Evolutionary conservation across 139 green algal species (phyloP).

Genomic region (Spirogloea muscicola): DNA sequence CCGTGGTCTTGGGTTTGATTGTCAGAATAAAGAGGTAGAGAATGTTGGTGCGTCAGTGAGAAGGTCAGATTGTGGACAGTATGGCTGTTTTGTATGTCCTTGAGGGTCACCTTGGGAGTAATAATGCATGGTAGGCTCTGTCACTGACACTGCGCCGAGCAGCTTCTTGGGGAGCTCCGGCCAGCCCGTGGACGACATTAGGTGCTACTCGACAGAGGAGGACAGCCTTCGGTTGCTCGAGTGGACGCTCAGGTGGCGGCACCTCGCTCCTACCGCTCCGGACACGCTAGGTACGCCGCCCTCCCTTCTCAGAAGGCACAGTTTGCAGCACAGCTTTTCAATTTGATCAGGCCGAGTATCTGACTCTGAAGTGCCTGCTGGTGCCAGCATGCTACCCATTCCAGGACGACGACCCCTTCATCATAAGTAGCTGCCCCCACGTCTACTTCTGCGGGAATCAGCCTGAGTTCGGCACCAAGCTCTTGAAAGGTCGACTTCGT

Average conservation of each 20-base stretch:
- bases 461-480: conserved; percentile 67
- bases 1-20: too few species aligned
- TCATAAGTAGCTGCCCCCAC: conserved; percentile 78
- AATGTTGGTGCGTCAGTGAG: too few species aligned
- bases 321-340: background rate
- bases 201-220: conserved; percentile 46
- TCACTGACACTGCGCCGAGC: conserved; percentile 49
- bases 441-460: conserved; percentile 93
- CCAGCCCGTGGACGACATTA: conserved; percentile 84
- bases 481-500: conserved; percentile 26
- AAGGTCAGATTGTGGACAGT: too few species aligned
- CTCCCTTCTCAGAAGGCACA: background rate
- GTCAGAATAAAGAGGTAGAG: too few species aligned
- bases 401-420: conserved; percentile 84
- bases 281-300: conserved; percentile 77
- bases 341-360: background rate
- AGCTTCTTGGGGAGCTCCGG: conserved; percentile 84
- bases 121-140: too few species aligned
- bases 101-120: too few species aligned
- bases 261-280: conserved; percentile 88
- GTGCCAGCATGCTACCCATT: conserved; percentile 79
- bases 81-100: too few species aligned
- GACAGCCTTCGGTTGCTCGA: conserved; percentile 67
- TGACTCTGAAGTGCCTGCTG: background rate
- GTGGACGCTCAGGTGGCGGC: conserved; percentile 71